Base-by-base conservation (phyloP, 2,329 filamentous ascomycete genomes). In the Lachnellula suecica region DNA sequence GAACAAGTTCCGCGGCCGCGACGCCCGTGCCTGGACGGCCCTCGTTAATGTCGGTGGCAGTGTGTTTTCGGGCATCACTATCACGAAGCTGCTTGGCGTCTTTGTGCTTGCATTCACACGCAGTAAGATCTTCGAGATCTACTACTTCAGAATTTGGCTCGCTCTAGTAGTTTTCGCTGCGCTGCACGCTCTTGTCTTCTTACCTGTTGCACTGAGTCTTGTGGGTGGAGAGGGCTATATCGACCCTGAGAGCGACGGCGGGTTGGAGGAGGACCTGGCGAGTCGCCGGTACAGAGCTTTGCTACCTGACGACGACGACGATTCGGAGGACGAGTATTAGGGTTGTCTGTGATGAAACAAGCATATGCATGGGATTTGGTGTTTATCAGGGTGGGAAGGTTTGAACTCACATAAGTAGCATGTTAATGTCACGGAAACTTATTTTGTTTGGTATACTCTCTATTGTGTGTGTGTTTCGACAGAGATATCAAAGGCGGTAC, bases 101-200 rank as follows among this genome's bases (percentile, higher is more conserved):
- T 87, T 81, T 42, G 94, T 99, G 31, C 77, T 99, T 19, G 94
- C 94, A 0, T 99, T 97, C 66, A 99, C 94, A 7, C 79, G 89
- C 47, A 96, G 90, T 70, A 99, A 97, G 82, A 99, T 99, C 66
- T 99, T 99, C 65, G 95, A 99, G 75, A 91, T 99, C 52, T 99
- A 99, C 74, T 99, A 99, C 72, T 99, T 99, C 79, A 83, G 94
- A 40, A 89, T 99, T 40, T 99, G 94, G 94, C 76, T 97, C 17
- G 88, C 92, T 6, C 81, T 99, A 49, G 92, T 99, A 10, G 70
- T 95, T 9, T 93, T 96, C 70, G 95, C 92, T 2, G 90, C 90
- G 7, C 79, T 86, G 9, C 94, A 99, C 70, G 91, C 94, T 1
- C 77, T 99, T 44, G 81, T 99, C 7, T 96, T 97, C 70, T 74